Evolutionary conservation across 2,329 filamentous ascomycete genomes (phyloP).

Genomic region (Verticillium klebahnii): DNA sequence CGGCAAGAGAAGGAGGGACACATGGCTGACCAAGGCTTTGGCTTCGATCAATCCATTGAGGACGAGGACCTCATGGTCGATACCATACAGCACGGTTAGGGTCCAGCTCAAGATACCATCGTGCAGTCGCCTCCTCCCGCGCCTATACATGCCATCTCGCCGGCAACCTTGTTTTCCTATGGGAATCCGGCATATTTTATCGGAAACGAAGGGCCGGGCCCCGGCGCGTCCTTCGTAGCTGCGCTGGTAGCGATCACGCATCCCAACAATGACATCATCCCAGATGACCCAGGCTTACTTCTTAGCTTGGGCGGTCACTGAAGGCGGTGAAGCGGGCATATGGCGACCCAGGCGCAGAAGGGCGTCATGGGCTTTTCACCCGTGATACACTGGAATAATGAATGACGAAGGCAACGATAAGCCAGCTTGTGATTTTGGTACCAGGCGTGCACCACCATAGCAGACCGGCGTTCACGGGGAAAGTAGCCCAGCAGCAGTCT

Average conservation of each 20-base stretch:
- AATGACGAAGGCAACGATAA: neutral
- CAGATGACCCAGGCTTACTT: neutral
- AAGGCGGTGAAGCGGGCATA: neutral
- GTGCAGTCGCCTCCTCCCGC: neutral
- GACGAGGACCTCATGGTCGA: slow-evolving; percentile 60
- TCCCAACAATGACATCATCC: neutral
- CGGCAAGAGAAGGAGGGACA: slow-evolving; percentile 37
- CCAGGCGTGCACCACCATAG: neutral
- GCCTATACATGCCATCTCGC: neutral
- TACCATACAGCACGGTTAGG: slow-evolving; percentile 17
- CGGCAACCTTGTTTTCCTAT: neutral
- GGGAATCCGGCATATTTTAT: neutral
- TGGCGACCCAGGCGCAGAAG: neutral
- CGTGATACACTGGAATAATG: neutral
- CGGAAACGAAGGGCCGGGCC: neutral
- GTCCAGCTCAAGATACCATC: slow-evolving; percentile 3
- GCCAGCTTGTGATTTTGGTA: neutral
- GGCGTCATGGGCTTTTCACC: neutral
- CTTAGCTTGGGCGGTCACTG: neutral
- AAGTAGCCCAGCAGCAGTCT: neutral
- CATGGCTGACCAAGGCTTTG: slow-evolving; percentile 22
- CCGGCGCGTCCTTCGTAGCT: neutral
- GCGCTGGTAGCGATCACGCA: neutral
- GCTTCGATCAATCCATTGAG: slow-evolving; percentile 45
- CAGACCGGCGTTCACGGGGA: neutral